Percentiles rank a stretch among this genome's conserved stretches.
These are phyloP conservation scores for Citrus inodora DNA, from an alignment of 345 rosid genomes.

Conservation along the genomic window DNA sequence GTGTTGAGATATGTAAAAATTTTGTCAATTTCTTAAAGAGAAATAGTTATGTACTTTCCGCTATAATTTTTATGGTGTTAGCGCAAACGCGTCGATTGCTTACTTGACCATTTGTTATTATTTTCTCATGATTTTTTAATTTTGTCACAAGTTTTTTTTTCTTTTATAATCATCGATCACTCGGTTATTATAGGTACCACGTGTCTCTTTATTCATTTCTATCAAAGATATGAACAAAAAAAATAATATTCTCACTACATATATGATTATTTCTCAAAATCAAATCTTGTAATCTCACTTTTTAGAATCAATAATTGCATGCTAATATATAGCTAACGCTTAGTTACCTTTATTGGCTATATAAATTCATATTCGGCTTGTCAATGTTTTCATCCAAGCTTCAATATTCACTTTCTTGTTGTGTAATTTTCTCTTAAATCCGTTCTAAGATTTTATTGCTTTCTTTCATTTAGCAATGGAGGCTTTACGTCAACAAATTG, in stretches of 20 bases:
- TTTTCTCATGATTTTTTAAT: no score
- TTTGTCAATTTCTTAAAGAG: background rate
- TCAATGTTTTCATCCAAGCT: background rate
- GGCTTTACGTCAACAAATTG: slow-evolving; percentile 1
- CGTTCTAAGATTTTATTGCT: background rate
- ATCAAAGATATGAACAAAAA: background rate
- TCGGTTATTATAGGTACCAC: background rate
- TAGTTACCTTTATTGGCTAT: background rate
- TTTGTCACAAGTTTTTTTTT: no score
- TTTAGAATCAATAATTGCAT: background rate
- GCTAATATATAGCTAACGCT: background rate
- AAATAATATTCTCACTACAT: background rate
- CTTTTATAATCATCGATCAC: background rate
- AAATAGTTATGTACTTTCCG: background rate
- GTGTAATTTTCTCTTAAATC: background rate
- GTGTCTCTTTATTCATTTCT: background rate
- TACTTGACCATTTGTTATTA: background rate
- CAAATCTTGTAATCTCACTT: background rate
- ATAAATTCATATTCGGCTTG: slow-evolving; percentile 1
- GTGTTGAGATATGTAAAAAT: background rate
- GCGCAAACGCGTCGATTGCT: background rate
- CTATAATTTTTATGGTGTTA: background rate
- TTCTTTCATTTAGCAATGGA: background rate
- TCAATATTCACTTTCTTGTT: background rate
- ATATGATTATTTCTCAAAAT: background rate